Evolutionary conservation across 129 eudicot genomes (phyloP).

Genomic region (Deinandra increscens): DNA sequence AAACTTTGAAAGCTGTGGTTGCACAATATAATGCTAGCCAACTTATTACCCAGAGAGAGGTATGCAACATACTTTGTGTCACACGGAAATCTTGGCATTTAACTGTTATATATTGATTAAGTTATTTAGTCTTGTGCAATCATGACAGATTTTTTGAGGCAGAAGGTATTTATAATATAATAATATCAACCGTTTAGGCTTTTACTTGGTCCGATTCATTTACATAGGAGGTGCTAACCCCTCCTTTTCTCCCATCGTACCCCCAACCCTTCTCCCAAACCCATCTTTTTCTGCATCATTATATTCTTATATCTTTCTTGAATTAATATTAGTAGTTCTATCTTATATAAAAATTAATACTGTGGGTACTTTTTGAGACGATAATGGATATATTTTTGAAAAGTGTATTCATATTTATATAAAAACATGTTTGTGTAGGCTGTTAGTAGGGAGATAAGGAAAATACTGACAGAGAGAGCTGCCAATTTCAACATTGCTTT

Average conservation of each 20-base stretch:
- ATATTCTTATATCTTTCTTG: background rate
- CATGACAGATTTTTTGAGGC: background rate
- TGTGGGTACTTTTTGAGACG: background rate
- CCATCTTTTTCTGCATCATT: background rate
- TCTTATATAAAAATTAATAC: background rate
- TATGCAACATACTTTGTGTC: slow-evolving; percentile 2
- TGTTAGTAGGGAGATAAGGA: slow-evolving; percentile 59
- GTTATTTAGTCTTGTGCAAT: background rate
- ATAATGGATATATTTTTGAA: background rate
- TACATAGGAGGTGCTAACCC: background rate
- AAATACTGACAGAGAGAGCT: slow-evolving; percentile 47
- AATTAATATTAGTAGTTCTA: background rate
- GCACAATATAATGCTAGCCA: slow-evolving; percentile 65
- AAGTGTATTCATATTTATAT: background rate
- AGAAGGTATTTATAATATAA: background rate
- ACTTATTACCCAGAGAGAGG: slow-evolving; percentile 67
- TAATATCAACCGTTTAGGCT: background rate
- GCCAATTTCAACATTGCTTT: slow-evolving; percentile 50
- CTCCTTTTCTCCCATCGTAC: no score
- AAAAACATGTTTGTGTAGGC: slow-evolving; percentile 29
- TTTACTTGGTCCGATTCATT: background rate
- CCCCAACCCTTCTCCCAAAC: no score
- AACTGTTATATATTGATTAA: background rate
- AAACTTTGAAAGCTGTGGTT: slow-evolving; percentile 58
- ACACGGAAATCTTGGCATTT: background rate